Evolutionary conservation across 345 rosid species (phyloP), one percentile per base, ranked within the genome.

Genomic region (Eutrema yunnanense): DNA sequence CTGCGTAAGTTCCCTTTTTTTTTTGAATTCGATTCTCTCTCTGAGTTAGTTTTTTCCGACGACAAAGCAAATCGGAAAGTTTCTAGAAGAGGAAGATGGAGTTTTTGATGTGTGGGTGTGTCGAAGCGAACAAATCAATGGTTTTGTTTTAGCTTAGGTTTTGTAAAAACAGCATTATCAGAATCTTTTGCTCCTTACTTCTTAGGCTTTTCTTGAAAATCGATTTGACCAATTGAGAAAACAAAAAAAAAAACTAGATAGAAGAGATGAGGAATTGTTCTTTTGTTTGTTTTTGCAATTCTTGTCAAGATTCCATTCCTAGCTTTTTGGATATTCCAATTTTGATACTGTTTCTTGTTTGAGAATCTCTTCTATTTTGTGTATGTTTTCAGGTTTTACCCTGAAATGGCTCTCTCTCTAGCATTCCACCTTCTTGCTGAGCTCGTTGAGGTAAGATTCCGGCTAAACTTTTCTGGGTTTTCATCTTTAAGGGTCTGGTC

Each of bases 361-460:
- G 48, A 56, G 76, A 64, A 71, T 70, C 72, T 76, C 4, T 56
- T 33, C 38, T 27, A 6, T 32, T 66, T 43, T 72, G 30, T 51
- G n/a, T 62, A 2, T 67, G 65, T 80, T 29, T 78, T 85, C 92
- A 95, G 99, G 77, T 89, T 84, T 75, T 81, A 80, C 70, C 92
- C 96, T 3, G 92, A 88, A 48, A 85, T 83, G 82, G 96, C 93
- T 74, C 62, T 82, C n/a, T 86, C 97, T 5, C 63, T 91, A 19
- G 96, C 96, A 36, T 91, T 81, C 55, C 73, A 83, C 42, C 81
- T 95, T 67, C 87, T 88, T 64, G 70, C 81, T 70, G 89, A 86
- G 75, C 96, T 95, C 72, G 67, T 87, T 49, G 84, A 89, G 97
- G 96, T 92, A 49, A 65, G 83, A 11, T 78, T 77, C 57, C 54